Conservation (phyloP, 163 green algal genomes). For the Trebouxia gelatinosa region DNA sequence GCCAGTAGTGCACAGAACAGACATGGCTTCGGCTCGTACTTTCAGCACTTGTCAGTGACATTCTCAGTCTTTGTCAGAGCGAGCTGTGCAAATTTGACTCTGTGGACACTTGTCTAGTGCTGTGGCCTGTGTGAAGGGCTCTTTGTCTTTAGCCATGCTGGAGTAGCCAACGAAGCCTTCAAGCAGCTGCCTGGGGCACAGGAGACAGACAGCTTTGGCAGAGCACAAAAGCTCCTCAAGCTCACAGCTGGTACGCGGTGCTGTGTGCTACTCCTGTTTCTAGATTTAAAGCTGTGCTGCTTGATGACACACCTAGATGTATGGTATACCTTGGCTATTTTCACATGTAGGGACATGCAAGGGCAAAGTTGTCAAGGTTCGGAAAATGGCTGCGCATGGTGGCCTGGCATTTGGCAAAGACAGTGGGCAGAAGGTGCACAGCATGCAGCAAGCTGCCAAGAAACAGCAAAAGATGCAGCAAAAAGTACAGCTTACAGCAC, state of each 20-base stretch:
- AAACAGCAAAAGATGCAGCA: slow-evolving; percentile 4
- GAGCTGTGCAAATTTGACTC: too few species aligned
- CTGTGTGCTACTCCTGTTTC: too few species aligned
- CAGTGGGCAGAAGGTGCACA: background rate
- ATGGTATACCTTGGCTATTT: too few species aligned
- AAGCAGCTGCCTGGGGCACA: slow-evolving; percentile 26
- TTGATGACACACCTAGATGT: too few species aligned
- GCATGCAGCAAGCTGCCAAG: background rate
- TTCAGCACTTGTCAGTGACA: background rate
- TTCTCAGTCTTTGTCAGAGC: too few species aligned
- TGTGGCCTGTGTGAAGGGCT: background rate
- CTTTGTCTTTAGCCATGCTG: slow-evolving; percentile 40
- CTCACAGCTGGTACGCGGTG: slow-evolving; percentile 21
- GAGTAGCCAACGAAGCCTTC: slow-evolving; percentile 47
- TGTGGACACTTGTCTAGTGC: too few species aligned
- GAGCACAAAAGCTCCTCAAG: slow-evolving; percentile 30
- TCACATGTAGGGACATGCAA: slow-evolving; percentile 5
- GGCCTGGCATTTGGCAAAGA: slow-evolving; percentile 31
- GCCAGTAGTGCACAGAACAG: too few species aligned
- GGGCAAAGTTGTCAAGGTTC: slow-evolving; percentile 17
- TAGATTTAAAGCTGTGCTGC: too few species aligned
- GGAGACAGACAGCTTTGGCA: slow-evolving; percentile 28
- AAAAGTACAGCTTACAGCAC: too few species aligned
- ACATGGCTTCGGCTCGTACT: too few species aligned
- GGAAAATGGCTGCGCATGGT: slow-evolving; percentile 30